Evolutionary conservation across 306 rosid species (phyloP).

Genomic region (Macrotyloma uniflorum): DNA sequence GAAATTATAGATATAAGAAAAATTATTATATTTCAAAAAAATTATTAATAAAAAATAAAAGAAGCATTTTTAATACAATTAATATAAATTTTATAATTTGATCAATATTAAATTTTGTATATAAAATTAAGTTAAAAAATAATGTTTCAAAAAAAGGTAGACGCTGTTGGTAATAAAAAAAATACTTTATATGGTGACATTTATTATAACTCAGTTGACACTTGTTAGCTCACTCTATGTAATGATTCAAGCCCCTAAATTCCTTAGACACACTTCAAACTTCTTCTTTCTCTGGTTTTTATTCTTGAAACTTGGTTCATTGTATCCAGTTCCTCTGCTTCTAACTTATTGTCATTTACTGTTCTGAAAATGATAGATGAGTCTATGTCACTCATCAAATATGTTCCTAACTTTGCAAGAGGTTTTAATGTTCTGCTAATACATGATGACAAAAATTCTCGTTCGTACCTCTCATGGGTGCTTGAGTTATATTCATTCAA

Average conservation of each 20-base stretch:
- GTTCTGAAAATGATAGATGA: constrained; percentile 30
- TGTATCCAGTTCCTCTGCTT: not conserved
- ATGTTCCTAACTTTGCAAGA: constrained; percentile 47
- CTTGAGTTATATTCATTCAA: constrained; percentile 52
- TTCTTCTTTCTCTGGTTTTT: not conserved
- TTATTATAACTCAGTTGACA: not conserved
- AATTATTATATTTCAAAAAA: too few species aligned
- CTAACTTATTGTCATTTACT: not conserved
- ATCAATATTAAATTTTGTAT: too few species aligned
- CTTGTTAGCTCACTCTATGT: not conserved
- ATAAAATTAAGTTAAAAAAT: too few species aligned
- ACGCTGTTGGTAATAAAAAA: not conserved
- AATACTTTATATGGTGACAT: not conserved
- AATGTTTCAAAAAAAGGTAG: not conserved
- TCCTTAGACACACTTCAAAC: not conserved
- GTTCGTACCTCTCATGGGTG: constrained; percentile 37
- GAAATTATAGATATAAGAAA: too few species aligned
- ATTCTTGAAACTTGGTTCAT: not conserved
- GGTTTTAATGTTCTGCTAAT: constrained; percentile 50
- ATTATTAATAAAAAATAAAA: too few species aligned
- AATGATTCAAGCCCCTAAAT: not conserved
- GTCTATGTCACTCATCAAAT: not conserved
- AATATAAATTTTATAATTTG: too few species aligned
- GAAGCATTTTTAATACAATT: too few species aligned
- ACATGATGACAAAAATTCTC: constrained; percentile 44